Evolutionary conservation across 192 early-diverging fungal species (phyloP).

Genomic region (Coemansia sp.): DNA sequence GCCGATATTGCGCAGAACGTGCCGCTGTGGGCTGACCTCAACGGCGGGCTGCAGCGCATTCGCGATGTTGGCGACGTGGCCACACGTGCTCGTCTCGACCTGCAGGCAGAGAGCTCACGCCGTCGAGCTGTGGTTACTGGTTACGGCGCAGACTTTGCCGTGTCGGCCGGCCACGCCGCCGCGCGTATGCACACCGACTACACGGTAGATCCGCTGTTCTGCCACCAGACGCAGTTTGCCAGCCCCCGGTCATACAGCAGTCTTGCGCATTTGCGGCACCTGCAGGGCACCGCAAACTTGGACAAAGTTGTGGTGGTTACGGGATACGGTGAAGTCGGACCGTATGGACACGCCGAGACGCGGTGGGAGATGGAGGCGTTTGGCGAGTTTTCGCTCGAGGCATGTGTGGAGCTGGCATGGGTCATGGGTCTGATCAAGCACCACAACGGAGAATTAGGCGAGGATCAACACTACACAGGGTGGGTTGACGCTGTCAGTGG

Average conservation of each 20-base stretch:
- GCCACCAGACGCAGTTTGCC: slow-evolving; percentile 84
- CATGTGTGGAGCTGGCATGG: slow-evolving; percentile 96
- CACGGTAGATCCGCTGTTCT: slow-evolving; percentile 68
- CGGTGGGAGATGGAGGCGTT: slow-evolving; percentile 97
- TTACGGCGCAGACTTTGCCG: slow-evolving; percentile 20
- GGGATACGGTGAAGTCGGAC: slow-evolving; percentile 92
- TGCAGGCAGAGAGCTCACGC: slow-evolving; percentile 5
- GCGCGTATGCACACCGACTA: slow-evolving; percentile 21
- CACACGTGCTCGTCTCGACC: background rate
- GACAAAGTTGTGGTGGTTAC: slow-evolving; percentile 91
- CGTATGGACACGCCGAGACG: slow-evolving; percentile 86
- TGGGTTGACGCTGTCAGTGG: slow-evolving; percentile 84
- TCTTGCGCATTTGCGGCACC: slow-evolving; percentile 60
- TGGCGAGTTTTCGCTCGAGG: slow-evolving; percentile 60
- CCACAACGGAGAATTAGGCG: slow-evolving; percentile 54
- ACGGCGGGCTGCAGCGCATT: slow-evolving; percentile 86
- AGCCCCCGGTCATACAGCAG: slow-evolving; percentile 61
- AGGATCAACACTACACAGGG: slow-evolving; percentile 48
- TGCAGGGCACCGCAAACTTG: slow-evolving; percentile 72
- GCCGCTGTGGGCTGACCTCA: slow-evolving; percentile 95
- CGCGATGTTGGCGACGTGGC: slow-evolving; percentile 41
- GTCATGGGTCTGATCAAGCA: slow-evolving; percentile 91
- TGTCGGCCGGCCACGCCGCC: slow-evolving; percentile 8
- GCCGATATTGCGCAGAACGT: slow-evolving; percentile 68
- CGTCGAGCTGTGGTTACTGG: slow-evolving; percentile 6